Conservation (phyloP, 306 rosid species). For the Cucumis melo region DNA sequence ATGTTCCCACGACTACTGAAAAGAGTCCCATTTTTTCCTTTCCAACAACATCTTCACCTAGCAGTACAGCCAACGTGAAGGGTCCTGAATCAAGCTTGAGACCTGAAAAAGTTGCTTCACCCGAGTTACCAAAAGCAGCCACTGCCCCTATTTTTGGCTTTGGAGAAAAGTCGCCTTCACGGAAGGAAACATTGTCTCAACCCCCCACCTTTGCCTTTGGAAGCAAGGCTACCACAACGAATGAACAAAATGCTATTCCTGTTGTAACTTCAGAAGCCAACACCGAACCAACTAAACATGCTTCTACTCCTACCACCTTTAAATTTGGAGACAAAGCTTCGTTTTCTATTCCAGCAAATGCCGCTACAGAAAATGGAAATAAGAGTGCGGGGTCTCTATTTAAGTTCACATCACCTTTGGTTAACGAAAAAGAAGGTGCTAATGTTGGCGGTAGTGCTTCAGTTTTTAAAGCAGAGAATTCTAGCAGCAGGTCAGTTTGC, state of each 20-base stretch:
- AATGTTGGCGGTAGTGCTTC: conserved; percentile 24
- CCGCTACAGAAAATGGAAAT: conserved; percentile 12
- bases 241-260: conserved; percentile 19
- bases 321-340: conserved; percentile 9
- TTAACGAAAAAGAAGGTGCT: conserved; percentile 16
- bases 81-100: conserved; percentile 17
- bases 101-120: conserved; percentile 21
- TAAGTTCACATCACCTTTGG: conserved; percentile 20
- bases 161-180: conserved; percentile 27
- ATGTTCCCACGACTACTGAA: conserved; percentile 23
- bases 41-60: conserved; percentile 11
- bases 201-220: conserved; percentile 12
- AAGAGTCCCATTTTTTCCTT: conserved; percentile 17
- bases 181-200: conserved; percentile 22
- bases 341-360: background rate
- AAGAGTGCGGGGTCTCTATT: conserved; percentile 18
- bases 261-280: conserved; percentile 15
- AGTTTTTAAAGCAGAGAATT: conserved; percentile 26
- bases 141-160: conserved; percentile 15
- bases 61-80: conserved; percentile 9
- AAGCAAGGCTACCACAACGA: conserved; percentile 20
- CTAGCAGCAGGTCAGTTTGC: conserved; percentile 51
- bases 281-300: conserved; percentile 14
- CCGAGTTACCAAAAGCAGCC: conserved; percentile 22
- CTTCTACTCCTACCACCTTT: conserved; percentile 1